Evolutionary conservation across 106 monocot species (phyloP), one percentile per base, ranked within the genome.

Genomic region (Phalaenopsis aphrodite): DNA sequence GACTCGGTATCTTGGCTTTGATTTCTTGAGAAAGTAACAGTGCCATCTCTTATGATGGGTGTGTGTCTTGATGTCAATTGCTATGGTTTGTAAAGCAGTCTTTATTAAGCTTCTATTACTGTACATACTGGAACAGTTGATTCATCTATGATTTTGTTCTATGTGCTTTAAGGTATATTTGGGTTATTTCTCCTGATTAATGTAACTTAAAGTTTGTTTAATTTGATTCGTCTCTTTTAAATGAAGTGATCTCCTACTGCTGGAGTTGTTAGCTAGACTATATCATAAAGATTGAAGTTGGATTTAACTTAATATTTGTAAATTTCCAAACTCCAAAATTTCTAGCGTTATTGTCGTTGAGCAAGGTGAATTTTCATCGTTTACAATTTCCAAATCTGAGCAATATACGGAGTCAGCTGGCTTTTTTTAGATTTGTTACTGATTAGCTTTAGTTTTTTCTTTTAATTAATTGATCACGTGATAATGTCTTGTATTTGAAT

Each of bases 401-500:
- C 24, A 30, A 66, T 69, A 38, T 38, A 69, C 69, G 7, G 36
- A 38, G 69, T 39, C 39, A 38, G 24, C 64, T 24, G 24, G 64
- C 21, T 23, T 65, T 1, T 65, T 23, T 65, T 65, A 65, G 7
- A 24, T 65, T 65, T 65, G 64, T 23, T 65, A 23, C 5, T 52
- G 11, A 14, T 14, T 52, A 52, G 52, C 52, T 52, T 52, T 52
- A 52, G 14, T 12, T 52, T 3, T 52, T 52, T 14, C 52, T 12
- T 10, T 12, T 52, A 52, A 8, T 43, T 16, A 43, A 18, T 43
- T 43, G 4, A 21, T 42, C 21, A 41, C 37, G 16, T 72, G 72
- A 72, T 72, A 72, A 19, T 45, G 17, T 49, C 49, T 5, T 76
- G 48, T 76, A 48, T 76, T 52, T 75, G n/a, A 48, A 75, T 46